Percentiles rank a stretch among this genome's conserved stretches.
These are phyloP conservation scores for Musa balbisiana DNA, from an alignment of 202 grass and related monocot species.

Conservation along the genomic window DNA sequence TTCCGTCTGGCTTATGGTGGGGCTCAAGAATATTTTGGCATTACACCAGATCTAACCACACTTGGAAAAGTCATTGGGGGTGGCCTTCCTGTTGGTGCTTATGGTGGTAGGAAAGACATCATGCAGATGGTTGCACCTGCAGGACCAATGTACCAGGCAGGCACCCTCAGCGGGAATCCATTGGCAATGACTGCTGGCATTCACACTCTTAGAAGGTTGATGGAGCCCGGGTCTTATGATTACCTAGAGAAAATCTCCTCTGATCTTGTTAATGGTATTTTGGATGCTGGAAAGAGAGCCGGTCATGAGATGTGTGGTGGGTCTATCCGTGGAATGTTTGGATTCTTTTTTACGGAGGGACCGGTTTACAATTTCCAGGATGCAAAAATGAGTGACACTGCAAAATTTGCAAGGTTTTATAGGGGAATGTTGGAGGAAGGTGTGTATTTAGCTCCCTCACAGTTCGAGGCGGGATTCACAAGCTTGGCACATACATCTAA, in stretches of 20 bases:
- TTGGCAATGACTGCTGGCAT: slow-evolving; percentile 98
- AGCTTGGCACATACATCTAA: slow-evolving; percentile 75
- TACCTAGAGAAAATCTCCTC: slow-evolving; percentile 85
- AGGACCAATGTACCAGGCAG: slow-evolving; percentile 96
- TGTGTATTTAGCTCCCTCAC: slow-evolving; percentile 84
- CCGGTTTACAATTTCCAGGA: slow-evolving; percentile 84
- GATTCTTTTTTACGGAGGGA: slow-evolving; percentile 63
- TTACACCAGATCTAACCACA: slow-evolving; percentile 87
- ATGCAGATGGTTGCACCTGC: slow-evolving; percentile 96
- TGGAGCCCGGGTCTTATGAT: slow-evolving; percentile 60
- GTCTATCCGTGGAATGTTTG: slow-evolving; percentile 90
- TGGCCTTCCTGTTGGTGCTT: slow-evolving; percentile 92
- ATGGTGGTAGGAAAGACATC: slow-evolving; percentile 88
- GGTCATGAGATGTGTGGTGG: slow-evolving; percentile 92
- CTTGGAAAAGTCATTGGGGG: slow-evolving; percentile 91
- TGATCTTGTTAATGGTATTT: slow-evolving; percentile 58
- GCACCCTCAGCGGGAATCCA: slow-evolving; percentile 95
- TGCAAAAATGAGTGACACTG: slow-evolving; percentile 74
- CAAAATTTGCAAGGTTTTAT: slow-evolving; percentile 89
- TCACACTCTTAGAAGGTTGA: slow-evolving; percentile 70
- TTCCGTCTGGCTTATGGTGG: slow-evolving; percentile 90
- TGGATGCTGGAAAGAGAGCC: slow-evolving; percentile 55
- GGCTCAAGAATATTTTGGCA: slow-evolving; percentile 93
- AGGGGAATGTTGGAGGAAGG: slow-evolving; percentile 94
- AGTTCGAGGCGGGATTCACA: slow-evolving; percentile 94